Conservation (phyloP, 352 stramenopile genomes). For the Phytophthora uliginosa region DNA sequence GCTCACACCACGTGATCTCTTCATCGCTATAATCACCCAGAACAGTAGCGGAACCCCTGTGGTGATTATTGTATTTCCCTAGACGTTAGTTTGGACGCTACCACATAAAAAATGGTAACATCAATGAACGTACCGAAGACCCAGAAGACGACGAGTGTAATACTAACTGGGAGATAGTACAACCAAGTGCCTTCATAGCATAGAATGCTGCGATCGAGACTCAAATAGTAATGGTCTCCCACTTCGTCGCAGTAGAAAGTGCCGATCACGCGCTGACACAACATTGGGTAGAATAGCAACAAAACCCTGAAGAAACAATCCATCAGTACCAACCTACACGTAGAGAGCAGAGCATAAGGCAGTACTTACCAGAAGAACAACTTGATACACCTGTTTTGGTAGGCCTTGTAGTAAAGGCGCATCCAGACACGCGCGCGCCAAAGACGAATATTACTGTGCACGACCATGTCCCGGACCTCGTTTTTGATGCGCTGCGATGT, state of each 20-base stretch:
- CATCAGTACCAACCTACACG: not conserved
- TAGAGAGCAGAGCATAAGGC: not conserved
- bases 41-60: constrained; percentile 78
- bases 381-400: constrained; percentile 85
- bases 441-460: constrained; percentile 76
- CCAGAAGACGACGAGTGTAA: constrained; percentile 61
- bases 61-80: not conserved
- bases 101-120: not conserved
- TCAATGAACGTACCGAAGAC: constrained; percentile 54
- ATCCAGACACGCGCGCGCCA: constrained; percentile 78
- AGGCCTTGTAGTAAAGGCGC: constrained; percentile 77
- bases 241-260: constrained; percentile 87
- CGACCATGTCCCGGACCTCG: constrained; percentile 67
- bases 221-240: constrained; percentile 69
- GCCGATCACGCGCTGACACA: constrained; percentile 74
- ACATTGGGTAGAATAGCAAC: constrained; percentile 76
- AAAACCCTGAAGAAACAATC: constrained; percentile 48
- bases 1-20: constrained; percentile 56
- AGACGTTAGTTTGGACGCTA: not conserved
- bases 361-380: constrained; percentile 69
- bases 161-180: constrained; percentile 64
- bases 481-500: constrained; percentile 62
- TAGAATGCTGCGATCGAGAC: constrained; percentile 60
- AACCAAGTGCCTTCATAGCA: constrained; percentile 72
- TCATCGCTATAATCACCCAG: constrained; percentile 71